Evolutionary conservation across 768 basidiomycete genomes (phyloP).

Genomic region (Astraeus odoratus): DNA sequence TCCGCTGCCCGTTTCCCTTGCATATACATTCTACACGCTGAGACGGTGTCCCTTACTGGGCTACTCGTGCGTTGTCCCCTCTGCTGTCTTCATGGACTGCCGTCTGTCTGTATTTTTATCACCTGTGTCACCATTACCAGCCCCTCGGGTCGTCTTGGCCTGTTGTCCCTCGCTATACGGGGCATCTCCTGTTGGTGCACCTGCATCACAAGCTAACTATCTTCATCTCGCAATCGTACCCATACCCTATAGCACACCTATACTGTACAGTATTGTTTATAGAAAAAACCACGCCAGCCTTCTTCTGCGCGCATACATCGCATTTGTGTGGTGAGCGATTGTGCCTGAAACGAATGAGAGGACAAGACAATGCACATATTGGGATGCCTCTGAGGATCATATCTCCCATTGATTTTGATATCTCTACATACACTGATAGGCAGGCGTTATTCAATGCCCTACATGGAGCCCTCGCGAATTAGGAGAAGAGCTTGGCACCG

Average conservation of each 20-base stretch:
- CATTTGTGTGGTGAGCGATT: conserved; percentile 7
- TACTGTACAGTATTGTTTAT: conserved; percentile 30
- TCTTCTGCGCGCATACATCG: conserved; percentile 2
- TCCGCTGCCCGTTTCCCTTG: background rate
- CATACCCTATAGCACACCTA: conserved; percentile 25
- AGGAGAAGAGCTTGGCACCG: no score
- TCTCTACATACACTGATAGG: no score
- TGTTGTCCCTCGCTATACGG: background rate
- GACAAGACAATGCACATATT: no score
- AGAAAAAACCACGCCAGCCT: conserved; percentile 4
- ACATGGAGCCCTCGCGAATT: no score
- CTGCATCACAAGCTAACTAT: background rate
- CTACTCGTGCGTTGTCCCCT: background rate
- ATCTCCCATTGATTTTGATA: no score
- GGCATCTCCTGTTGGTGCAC: background rate
- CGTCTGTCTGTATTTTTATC: conserved; percentile 17
- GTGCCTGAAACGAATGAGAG: no score
- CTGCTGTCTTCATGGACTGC: background rate
- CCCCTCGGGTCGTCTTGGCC: conserved; percentile 2
- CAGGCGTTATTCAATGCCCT: no score
- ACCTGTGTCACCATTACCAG: conserved; percentile 2
- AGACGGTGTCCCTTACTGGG: background rate
- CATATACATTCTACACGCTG: background rate
- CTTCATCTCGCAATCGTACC: conserved; percentile 21
- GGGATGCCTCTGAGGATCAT: no score